A percentile compares a stretch with the other conserved stretches of the same genome.
These are phyloP conservation scores for Fistulina hepatica DNA, from an alignment of 1,284 basidiomycete genomes.

Conservation along the genomic window DNA sequence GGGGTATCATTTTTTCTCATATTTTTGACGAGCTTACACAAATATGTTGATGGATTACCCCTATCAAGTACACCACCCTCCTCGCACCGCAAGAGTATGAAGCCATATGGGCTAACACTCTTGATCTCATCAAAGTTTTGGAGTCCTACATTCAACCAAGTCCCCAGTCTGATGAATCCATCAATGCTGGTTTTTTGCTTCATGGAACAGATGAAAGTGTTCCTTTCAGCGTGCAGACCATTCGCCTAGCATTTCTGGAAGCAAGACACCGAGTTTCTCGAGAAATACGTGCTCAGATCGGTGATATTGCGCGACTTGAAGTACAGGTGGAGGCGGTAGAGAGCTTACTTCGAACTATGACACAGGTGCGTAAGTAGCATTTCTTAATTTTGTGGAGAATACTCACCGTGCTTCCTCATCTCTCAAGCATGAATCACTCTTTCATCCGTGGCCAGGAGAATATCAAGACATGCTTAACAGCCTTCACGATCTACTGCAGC, in stretches of 20 bases:
- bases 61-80: no score
- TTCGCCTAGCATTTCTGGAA: background rate
- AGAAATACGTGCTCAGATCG: background rate
- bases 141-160: no score
- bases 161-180: no score
- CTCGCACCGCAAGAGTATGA: no score
- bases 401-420: background rate
- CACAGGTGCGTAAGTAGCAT: background rate
- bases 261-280: background rate
- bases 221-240: no score
- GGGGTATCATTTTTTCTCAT: no score
- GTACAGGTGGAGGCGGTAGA: background rate
- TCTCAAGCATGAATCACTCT: background rate
- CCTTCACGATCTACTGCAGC: conserved; percentile 11
- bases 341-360: background rate
- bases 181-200: no score
- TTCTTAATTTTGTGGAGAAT: background rate
- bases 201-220: no score
- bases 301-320: background rate
- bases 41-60: no score
- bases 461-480: conserved; percentile 5
- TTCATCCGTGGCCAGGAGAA: background rate
- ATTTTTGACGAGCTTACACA: no score
- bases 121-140: no score
- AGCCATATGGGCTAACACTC: no score